Percentiles rank a stretch among this genome's conserved stretches.
Conservation (phyloP, 1,284 basidiomycete genomes). For the Tilletia horrida region DNA sequence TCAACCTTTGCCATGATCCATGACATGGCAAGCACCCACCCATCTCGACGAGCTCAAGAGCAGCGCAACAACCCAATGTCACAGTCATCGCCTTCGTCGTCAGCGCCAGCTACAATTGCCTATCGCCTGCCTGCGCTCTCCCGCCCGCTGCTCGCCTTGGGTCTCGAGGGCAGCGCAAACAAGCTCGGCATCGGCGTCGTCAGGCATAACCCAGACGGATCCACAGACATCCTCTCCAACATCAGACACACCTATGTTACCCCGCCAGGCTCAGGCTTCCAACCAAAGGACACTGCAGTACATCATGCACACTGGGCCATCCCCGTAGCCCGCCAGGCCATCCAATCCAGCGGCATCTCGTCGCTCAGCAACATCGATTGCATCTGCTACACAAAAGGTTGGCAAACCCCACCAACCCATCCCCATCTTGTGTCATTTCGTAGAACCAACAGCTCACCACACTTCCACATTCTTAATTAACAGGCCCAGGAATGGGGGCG, state of each 20-base stretch:
- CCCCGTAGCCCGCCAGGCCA: slow-evolving; percentile 74
- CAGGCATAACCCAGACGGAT: slow-evolving; percentile 64
- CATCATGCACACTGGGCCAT: slow-evolving; percentile 93
- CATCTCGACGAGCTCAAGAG: neutral
- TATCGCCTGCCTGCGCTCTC: slow-evolving; percentile 36
- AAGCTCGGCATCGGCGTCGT: slow-evolving; percentile 96
- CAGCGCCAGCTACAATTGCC: neutral
- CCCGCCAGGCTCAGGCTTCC: slow-evolving; percentile 94
- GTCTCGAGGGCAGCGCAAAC: slow-evolving; percentile 66
- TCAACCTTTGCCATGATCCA: no score
- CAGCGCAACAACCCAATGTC: neutral
- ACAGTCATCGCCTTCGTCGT: neutral
- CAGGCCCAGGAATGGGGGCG: slow-evolving; percentile 97
- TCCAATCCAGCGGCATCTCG: slow-evolving; percentile 67
- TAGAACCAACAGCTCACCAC: no score
- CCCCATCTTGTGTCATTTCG: slow-evolving; percentile 10
- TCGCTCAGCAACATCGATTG: slow-evolving; percentile 79
- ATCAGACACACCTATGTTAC: slow-evolving; percentile 96
- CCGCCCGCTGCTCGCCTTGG: slow-evolving; percentile 46
- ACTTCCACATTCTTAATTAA: neutral
- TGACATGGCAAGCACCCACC: no score
- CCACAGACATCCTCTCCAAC: slow-evolving; percentile 59
- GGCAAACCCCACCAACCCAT: neutral
- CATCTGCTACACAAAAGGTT: slow-evolving; percentile 95
- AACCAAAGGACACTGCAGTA: slow-evolving; percentile 87